Evolutionary conservation across 192 early-diverging fungal genomes (phyloP).

Genomic region (Backusella tarrabulga): DNA sequence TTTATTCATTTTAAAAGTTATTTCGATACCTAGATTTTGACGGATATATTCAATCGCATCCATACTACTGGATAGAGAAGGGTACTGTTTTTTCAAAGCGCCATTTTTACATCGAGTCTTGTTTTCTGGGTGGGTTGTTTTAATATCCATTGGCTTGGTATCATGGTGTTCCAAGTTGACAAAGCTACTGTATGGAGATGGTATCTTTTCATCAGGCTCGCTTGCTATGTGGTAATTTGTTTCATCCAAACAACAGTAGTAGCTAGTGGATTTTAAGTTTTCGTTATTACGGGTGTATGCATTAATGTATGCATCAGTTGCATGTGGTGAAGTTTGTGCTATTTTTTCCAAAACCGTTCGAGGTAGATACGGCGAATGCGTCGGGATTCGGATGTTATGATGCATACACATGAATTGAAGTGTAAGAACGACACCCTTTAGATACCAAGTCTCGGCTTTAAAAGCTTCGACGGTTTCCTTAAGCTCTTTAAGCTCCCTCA

Average conservation of each 20-base stretch:
- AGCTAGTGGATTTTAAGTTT: constrained; percentile 11
- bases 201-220: neutral
- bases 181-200: neutral
- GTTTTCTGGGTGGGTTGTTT: neutral
- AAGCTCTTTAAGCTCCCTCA: constrained; percentile 35
- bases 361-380: constrained; percentile 26
- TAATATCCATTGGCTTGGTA: neutral
- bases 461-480: constrained; percentile 37
- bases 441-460: constrained; percentile 44
- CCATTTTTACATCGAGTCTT: no score
- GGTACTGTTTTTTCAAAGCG: neutral
- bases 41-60: constrained; percentile 30
- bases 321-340: constrained; percentile 17
- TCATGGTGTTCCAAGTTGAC: no score
- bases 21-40: constrained; percentile 21
- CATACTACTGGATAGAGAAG: constrained; percentile 1
- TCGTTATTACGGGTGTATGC: constrained; percentile 25
- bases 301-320: constrained; percentile 26
- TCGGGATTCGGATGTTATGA: constrained; percentile 20
- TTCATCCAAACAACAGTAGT: neutral
- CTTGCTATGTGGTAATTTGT: neutral
- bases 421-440: constrained; percentile 43
- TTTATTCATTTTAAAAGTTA: neutral
- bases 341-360: constrained; percentile 11
- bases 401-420: constrained; percentile 40